Base-by-base conservation (phyloP, 208 protist genomes). In the Willaertia magna region DNA sequence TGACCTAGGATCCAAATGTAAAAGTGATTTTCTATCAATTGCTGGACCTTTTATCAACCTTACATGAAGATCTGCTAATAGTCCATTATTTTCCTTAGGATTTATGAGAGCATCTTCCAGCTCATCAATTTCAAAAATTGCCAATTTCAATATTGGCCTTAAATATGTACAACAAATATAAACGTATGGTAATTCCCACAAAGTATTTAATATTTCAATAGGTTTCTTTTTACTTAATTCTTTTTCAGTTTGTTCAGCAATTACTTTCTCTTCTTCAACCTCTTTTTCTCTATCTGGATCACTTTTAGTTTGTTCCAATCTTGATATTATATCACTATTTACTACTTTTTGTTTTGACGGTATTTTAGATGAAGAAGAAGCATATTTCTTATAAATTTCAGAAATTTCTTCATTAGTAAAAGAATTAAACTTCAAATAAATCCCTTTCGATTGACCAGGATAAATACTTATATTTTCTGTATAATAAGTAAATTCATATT, bases 101-200 rank as follows among this genome's bases (percentile, higher is more conserved):
- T 51, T 34, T 9, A 83, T n/a, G 1, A 83, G 12, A 0, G 78
- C 44, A 26, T 48, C 26, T 40, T 83, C 78, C 22, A 83, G 55
- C 12, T 83, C 78, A 26, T 39, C 22, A 47, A 20, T 11, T 9
- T 51, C 46, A 55, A 83, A 83, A 11, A 59, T 46, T 22, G 46
- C 22, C 42, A 83, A 43, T 55, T 83, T 83, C 22, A 83, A n/a
- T 14, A 83, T 40, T 6, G 78, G 78, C 20, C 78, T 30, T 42
- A 83, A 40, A n/a, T 42, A 40, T 55, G 11, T 12, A 49, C 30
- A 55, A 9, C 22, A 40, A 42, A 26, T 9, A 26, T 12, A 55
- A 83, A 83, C 46, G 22, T 55, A 83, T 20, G 78, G 4, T 26
- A 83, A 52, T 26, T 83, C 78, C 78, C 78, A 83, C 78, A 83